Evolutionary conservation across 1,284 basidiomycete genomes (phyloP).

Genomic region (Phellopilus nigrolimitatus): DNA sequence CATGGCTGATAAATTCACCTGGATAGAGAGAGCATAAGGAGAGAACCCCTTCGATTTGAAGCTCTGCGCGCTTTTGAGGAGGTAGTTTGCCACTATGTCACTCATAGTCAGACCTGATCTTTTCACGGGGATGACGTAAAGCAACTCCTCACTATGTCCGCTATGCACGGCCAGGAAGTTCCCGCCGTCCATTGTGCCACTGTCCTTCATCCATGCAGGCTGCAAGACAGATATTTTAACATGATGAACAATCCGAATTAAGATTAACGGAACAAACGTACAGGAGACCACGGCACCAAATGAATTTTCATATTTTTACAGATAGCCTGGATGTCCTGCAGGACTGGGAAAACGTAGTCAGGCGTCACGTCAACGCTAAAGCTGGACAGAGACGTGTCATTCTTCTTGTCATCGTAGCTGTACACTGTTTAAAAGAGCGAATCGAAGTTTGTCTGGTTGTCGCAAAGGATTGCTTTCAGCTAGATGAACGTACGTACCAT

Average conservation of each 20-base stretch:
- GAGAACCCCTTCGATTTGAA: conserved; percentile 39
- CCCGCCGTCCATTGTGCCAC: conserved; percentile 41
- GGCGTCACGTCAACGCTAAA: conserved; percentile 18
- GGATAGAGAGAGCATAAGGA: conserved; percentile 42
- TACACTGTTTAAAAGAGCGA: conserved; percentile 8
- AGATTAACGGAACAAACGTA: conserved; percentile 24
- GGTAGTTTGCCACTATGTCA: conserved; percentile 42
- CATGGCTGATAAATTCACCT: conserved; percentile 34
- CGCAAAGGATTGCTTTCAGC: conserved; percentile 26
- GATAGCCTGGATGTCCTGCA: conserved; percentile 27
- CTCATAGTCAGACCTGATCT: neutral
- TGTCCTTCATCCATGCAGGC: conserved; percentile 52
- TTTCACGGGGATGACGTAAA: neutral
- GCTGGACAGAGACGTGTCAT: conserved; percentile 11
- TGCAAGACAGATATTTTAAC: conserved; percentile 28
- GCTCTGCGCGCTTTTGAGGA: conserved; percentile 42
- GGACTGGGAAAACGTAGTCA: conserved; percentile 11
- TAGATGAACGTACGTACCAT: neutral
- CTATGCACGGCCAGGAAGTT: conserved; percentile 35
- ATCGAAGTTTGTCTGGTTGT: neutral
- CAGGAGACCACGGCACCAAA: conserved; percentile 48
- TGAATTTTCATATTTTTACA: conserved; percentile 40
- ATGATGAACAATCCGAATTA: conserved; percentile 29
- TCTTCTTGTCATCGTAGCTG: conserved; percentile 17
- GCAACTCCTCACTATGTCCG: conserved; percentile 31